Evolutionary conservation across 1,284 basidiomycete species (phyloP).

Genomic region (Phellopilus nigrolimitatus): DNA sequence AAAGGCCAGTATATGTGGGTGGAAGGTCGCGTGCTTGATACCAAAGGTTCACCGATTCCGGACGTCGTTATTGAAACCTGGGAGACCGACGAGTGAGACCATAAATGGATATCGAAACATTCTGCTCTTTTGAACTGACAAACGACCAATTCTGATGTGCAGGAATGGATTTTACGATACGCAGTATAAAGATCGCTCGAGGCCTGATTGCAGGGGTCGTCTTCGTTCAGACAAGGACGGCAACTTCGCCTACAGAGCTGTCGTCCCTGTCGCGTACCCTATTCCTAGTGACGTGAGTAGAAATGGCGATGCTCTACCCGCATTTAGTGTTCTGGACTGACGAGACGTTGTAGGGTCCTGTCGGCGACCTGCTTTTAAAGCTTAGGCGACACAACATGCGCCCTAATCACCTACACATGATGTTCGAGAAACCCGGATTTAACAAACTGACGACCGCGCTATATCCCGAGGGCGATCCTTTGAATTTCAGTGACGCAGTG

Average conservation of each 20-base stretch:
- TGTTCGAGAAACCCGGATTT: constrained; percentile 65
- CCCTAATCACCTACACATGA: constrained; percentile 76
- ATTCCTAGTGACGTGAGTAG: constrained; percentile 64
- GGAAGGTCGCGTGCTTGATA: constrained; percentile 63
- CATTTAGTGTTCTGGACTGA: background rate
- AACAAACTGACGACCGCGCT: constrained; percentile 71
- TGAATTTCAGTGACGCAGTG: constrained; percentile 63
- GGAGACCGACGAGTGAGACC: constrained; percentile 71
- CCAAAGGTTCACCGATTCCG: constrained; percentile 62
- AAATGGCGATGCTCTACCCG: background rate
- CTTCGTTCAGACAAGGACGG: constrained; percentile 62
- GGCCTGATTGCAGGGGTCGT: constrained; percentile 76
- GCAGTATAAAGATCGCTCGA: constrained; percentile 56
- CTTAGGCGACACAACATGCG: constrained; percentile 73
- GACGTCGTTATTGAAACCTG: constrained; percentile 75
- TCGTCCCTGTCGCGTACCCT: constrained; percentile 78
- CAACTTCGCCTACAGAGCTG: constrained; percentile 65
- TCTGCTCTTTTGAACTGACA: constrained; percentile 5
- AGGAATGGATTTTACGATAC: constrained; percentile 50
- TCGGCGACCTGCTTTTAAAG: constrained; percentile 55
- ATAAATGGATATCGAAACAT: background rate
- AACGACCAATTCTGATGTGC: constrained; percentile 4
- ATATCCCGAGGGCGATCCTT: constrained; percentile 70
- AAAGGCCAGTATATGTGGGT: constrained; percentile 83
- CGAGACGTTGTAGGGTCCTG: constrained; percentile 54